Percentiles rank a stretch among this genome's conserved stretches.
Conservation (phyloP, 2,329 filamentous ascomycete genomes). For the Neodidymelliopsis sp. region DNA sequence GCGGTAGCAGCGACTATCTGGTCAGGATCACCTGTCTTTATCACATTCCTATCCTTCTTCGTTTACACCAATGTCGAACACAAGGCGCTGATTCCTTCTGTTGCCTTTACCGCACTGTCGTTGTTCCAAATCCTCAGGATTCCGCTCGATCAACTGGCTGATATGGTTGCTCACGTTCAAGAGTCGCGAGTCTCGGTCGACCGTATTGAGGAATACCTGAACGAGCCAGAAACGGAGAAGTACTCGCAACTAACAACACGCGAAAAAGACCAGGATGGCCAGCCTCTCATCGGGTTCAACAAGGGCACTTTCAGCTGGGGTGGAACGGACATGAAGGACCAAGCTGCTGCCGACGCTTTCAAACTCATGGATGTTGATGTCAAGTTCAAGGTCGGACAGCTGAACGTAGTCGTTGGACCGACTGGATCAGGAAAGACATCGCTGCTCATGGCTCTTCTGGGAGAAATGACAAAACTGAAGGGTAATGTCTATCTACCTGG, state of each 20-base stretch:
- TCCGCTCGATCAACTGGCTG: conserved; percentile 92
- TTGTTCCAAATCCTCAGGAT: conserved; percentile 94
- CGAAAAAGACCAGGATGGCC: conserved; percentile 71
- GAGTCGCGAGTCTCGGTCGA: conserved; percentile 97
- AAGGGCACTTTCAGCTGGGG: conserved; percentile 91
- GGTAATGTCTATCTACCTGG: conserved; percentile 87
- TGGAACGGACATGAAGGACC: conserved; percentile 59
- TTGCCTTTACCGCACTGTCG: conserved; percentile 95
- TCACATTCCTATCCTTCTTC: conserved; percentile 95
- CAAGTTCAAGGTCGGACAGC: conserved; percentile 81
- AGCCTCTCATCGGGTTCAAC: conserved; percentile 82
- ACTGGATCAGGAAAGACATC: conserved; percentile 97
- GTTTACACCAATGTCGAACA: conserved; percentile 90
- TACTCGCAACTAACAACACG: conserved; percentile 81
- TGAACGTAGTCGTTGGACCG: conserved; percentile 92
- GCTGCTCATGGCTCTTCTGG: conserved; percentile 91
- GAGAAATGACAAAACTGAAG: conserved; percentile 89
- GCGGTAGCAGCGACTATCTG: conserved; percentile 90
- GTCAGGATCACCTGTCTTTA: conserved; percentile 94
- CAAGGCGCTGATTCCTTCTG: conserved; percentile 87
- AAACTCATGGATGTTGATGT: conserved; percentile 84
- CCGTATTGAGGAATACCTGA: conserved; percentile 92
- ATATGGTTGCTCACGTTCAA: conserved; percentile 98
- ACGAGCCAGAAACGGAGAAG: conserved; percentile 95
- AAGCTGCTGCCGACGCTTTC: conserved; percentile 70